phyloP scores from a whole-genome alignment of 2,329 filamentous ascomycete species.

The Magnaporthiopsis poae region DNA sequence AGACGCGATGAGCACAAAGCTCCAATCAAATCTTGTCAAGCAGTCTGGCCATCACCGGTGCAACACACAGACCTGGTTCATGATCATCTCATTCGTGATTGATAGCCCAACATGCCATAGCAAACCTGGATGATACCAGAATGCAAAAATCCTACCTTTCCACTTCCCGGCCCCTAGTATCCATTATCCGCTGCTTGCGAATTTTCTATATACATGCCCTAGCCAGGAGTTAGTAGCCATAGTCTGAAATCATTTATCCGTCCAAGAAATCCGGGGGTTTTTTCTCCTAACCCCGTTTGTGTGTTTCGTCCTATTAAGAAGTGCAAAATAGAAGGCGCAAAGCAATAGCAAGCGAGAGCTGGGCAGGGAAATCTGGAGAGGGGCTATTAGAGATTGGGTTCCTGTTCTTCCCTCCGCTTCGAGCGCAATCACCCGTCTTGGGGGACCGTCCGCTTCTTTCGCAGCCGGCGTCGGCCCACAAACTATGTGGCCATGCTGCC shows the following conservation, averaged over 20 bases:
- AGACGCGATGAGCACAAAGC: too few relatives aligned
- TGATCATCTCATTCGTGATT: not conserved
- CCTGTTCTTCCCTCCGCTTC: not conserved
- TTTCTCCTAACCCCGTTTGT: not conserved
- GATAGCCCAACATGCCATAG: not conserved
- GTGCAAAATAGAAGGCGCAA: not conserved
- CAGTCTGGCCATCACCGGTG: too few relatives aligned
- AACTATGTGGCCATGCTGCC: slow-evolving; percentile 1
- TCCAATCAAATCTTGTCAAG: too few relatives aligned
- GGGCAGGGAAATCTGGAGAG: not conserved
- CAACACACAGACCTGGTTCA: too few relatives aligned
- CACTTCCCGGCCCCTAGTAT: not conserved
- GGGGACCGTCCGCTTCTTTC: slow-evolving; percentile 1
- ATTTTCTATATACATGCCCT: not conserved
- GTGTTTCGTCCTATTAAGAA: not conserved
- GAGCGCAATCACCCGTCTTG: not conserved
- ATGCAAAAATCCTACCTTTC: not conserved
- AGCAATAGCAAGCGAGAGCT: too few relatives aligned
- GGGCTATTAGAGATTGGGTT: not conserved
- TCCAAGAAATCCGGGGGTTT: not conserved
- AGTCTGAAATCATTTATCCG: not conserved
- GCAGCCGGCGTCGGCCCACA: slow-evolving; percentile 4
- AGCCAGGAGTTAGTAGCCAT: not conserved
- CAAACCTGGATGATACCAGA: not conserved
- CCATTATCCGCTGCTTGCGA: not conserved